phyloP scores from a whole-genome alignment of 2,329 filamentous ascomycete species.

The Penicillium sp. region DNA sequence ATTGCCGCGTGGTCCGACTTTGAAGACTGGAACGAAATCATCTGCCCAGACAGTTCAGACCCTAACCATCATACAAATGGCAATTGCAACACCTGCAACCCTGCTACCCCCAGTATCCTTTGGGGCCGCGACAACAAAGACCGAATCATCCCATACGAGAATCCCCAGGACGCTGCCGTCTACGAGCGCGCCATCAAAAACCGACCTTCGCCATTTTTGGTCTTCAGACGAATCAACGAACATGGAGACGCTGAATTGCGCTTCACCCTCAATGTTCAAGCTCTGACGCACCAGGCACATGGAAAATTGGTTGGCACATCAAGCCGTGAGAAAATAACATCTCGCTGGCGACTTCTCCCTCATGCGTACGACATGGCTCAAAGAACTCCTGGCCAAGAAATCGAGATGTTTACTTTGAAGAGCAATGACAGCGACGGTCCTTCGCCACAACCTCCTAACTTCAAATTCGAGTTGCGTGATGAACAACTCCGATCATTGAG shows the following conservation, averaged over 20 bases:
- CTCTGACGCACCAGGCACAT: conserved; percentile 36
- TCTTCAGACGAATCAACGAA: conserved; percentile 34
- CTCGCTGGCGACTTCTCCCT: conserved; percentile 48
- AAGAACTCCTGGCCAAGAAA: conserved; percentile 22
- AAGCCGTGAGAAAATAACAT: conserved; percentile 19
- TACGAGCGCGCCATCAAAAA: conserved; percentile 53
- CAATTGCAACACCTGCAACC: conserved; percentile 31
- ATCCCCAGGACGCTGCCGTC: conserved; percentile 47
- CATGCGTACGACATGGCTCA: conserved; percentile 39
- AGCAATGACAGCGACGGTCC: conserved; percentile 42
- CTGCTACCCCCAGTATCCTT: conserved; percentile 29
- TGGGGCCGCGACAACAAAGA: conserved; percentile 32
- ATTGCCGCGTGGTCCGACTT: conserved; percentile 24
- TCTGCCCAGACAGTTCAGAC: neutral
- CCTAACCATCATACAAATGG: neutral
- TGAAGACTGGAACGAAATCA: conserved; percentile 27
- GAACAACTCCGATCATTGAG: conserved; percentile 55
- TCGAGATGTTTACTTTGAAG: conserved; percentile 38
- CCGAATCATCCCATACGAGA: conserved; percentile 47
- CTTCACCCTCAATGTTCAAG: conserved; percentile 37
- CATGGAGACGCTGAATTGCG: conserved; percentile 36
- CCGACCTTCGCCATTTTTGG: conserved; percentile 43
- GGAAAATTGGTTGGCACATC: conserved; percentile 21
- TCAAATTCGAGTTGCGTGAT: conserved; percentile 41
- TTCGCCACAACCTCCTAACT: conserved; percentile 34